These are phyloP conservation scores for Nepenthes mirabilis DNA, from an alignment of 148 eudicot genomes.

Conservation along the genomic window DNA sequence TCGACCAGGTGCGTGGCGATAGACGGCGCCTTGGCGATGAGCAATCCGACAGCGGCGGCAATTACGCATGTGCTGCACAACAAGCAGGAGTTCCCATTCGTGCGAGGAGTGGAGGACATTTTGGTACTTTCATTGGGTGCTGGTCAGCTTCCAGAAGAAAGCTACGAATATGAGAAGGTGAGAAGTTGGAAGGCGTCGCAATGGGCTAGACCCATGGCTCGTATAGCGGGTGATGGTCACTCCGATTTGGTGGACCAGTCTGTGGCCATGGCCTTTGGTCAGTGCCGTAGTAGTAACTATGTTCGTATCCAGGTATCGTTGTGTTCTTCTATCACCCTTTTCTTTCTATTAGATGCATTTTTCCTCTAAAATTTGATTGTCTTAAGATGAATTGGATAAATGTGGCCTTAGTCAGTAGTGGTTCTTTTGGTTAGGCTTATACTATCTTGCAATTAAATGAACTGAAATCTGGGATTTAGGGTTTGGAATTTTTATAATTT, in stretches of 20 bases:
- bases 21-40: slow-evolving; percentile 68
- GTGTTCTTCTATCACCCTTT: too few relatives aligned
- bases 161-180: slow-evolving; percentile 49
- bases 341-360: too few relatives aligned
- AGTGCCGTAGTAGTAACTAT: slow-evolving; percentile 52
- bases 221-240: slow-evolving; percentile 63
- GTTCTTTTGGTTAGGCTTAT: too few relatives aligned
- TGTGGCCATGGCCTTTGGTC: slow-evolving; percentile 80
- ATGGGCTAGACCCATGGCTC: slow-evolving; percentile 76
- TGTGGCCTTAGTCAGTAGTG: too few relatives aligned
- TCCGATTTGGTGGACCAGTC: slow-evolving; percentile 85
- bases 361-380: too few relatives aligned
- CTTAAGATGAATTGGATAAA: too few relatives aligned
- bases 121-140: slow-evolving; percentile 81
- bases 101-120: slow-evolving; percentile 84
- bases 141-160: slow-evolving; percentile 61
- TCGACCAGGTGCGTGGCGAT: slow-evolving; percentile 58
- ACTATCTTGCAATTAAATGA: too few relatives aligned
- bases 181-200: slow-evolving; percentile 63
- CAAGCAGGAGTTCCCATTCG: slow-evolving; percentile 87
- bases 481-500: too few relatives aligned
- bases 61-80: slow-evolving; percentile 91
- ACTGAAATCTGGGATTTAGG: too few relatives aligned
- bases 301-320: slow-evolving; percentile 70
- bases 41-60: slow-evolving; percentile 84